Evolutionary conservation across 306 rosid genomes (phyloP), one percentile per base, ranked within the genome.

Genomic region (Malus sylvestris): DNA sequence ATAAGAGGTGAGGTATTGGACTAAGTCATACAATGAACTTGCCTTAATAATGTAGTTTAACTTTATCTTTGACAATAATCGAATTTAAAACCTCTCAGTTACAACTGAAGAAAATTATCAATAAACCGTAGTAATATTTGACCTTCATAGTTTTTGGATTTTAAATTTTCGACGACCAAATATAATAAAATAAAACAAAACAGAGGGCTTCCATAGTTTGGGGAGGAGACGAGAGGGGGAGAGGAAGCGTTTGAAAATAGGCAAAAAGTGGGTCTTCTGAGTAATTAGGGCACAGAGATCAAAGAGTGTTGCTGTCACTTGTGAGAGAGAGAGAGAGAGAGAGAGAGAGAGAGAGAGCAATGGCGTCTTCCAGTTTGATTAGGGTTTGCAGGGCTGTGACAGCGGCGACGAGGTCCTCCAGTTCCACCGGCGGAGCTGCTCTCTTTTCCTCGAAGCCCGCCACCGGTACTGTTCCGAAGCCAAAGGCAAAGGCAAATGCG

Each of bases 351-450:
- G 38, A 33, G 38, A 33, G 38, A 33, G 38, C 77, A 42, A 73
- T 60, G 77, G 45, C 69, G 27, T 73, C 69, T 20, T 73, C 69
- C 44, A 73, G 27, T 9, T 57, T 49, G 8, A 16, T 73, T 60
- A 84, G 85, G 76, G 78, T 75, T 81, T 71, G 78, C 72, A 71
- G 71, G 10, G 78, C 83, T 38, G 78, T 84, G 51, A 49, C 81
- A 30, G 78, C 83, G 5, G 70, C 83, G 23, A 51, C 78, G 20
- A 84, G 75, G 38, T 74, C 87, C 30, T 77, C 82, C 19, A 45
- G 77, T 5, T 20, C 86, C 18, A 38, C 76, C 10, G 13, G 72
- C 45, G 46, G 46, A 19, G 53, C 84, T 13, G 32, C 83, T 35
- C 18, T 59, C 35, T 71, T 72, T 16, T 10, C 80, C 32, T 22